phyloP scores from a whole-genome alignment of 1,284 basidiomycete species.

The Microbotryum silenes-acaulis region DNA sequence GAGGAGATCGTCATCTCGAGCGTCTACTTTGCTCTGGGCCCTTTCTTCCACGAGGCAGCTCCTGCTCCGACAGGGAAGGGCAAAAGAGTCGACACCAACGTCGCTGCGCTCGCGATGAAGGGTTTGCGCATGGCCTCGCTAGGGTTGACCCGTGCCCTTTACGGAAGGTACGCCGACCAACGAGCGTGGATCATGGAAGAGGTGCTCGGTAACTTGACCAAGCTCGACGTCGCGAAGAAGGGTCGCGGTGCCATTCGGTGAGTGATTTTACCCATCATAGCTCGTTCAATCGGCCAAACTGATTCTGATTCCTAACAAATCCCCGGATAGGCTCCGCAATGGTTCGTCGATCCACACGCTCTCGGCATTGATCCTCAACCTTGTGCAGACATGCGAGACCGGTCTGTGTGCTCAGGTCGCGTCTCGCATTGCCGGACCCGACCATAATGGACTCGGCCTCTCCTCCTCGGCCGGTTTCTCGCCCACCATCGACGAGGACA shows the following conservation, averaged over 20 bases:
- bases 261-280: slow-evolving; percentile 34
- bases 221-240: slow-evolving; percentile 74
- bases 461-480: not conserved
- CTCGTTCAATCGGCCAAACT: not conserved
- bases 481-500: slow-evolving; percentile 40
- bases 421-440: no score
- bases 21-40: slow-evolving; percentile 83
- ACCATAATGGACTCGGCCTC: no score
- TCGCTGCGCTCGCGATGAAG: slow-evolving; percentile 33
- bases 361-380: slow-evolving; percentile 81
- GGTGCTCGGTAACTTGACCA: slow-evolving; percentile 78
- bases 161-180: slow-evolving; percentile 80
- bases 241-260: slow-evolving; percentile 65
- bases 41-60: slow-evolving; percentile 81
- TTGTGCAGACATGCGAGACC: slow-evolving; percentile 87
- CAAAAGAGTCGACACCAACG: slow-evolving; percentile 13
- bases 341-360: slow-evolving; percentile 76
- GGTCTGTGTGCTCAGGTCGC: slow-evolving; percentile 59
- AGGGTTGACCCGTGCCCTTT: slow-evolving; percentile 52
- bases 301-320: not conserved
- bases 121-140: slow-evolving; percentile 10
- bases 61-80: slow-evolving; percentile 28
- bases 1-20: slow-evolving; percentile 81
- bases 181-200: slow-evolving; percentile 94
- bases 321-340: slow-evolving; percentile 40